Base-by-base conservation (phyloP, 2,329 filamentous ascomycete species). In the Sporothrix phasma region DNA sequence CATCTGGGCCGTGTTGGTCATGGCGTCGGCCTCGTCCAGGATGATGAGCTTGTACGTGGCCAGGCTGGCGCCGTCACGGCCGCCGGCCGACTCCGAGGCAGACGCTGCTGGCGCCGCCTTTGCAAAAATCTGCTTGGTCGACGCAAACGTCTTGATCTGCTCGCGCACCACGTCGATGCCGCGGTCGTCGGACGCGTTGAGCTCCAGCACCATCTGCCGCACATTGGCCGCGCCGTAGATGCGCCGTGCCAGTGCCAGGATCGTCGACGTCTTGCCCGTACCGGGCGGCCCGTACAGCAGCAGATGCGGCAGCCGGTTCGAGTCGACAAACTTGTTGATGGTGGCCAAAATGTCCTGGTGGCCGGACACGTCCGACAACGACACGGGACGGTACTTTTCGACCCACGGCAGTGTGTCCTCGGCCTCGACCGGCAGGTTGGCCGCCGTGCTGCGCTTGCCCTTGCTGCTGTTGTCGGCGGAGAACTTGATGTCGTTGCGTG, bases 1-100 rank as follows among this genome's bases (percentile, higher is more conserved):
- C 93, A 99, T 99, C 76, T 99, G 94, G 5, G 94, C 94, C 0
- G 93, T 95, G 62, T 90, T 89, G n/a, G 94, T 99, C 94, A 99
- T 99, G 62, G 94, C 94, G 74, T 99, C 94, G n/a, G 94, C 94
- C 79, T 99, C 94, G 75, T 99, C 94, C 4, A 99, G 84, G 63
- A 99, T 90, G 73, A 99, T 97, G 69, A 99, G 85, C 79, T 99
- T 99, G 80, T 89, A 99, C 3, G 84, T 84, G 0, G 89, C 90
- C 29, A 93, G 76, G 13, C 82, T 77, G 24, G 74, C 24, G 11
- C 34, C 58, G 22, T 29, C 24, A 11, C 26, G 8, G 17, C 22
- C 41, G 66, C 5, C 80, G 72, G n/a, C n/a, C n/a, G n/a, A n/a
- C n/a, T n/a, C n/a, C n/a, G n/a, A n/a, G n/a, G 15, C 39, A 17